Conservation (phyloP, 495 filamentous ascomycete genomes). For the Hypoxylon perforatum region DNA sequence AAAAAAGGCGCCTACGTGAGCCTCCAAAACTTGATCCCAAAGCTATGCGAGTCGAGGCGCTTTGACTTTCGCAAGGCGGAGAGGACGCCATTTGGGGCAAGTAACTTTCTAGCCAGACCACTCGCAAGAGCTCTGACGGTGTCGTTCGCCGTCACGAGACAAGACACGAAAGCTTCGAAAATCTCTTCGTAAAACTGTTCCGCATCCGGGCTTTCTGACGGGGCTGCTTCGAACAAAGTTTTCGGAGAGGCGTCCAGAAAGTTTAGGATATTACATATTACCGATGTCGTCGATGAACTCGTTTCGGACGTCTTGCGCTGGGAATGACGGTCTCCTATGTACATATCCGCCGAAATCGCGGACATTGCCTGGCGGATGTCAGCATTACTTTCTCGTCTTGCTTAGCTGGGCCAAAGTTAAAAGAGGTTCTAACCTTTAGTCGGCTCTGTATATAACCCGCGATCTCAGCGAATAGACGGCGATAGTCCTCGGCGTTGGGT, state of each 20-base stretch:
- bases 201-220: conserved; percentile 51
- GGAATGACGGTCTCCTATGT: conserved; percentile 52
- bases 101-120: conserved; percentile 58
- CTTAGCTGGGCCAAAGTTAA: background rate
- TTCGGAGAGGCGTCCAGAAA: conserved; percentile 64
- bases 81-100: conserved; percentile 53
- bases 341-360: conserved; percentile 53
- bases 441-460: conserved; percentile 66
- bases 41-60: conserved; percentile 51
- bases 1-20: conserved; percentile 57
- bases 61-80: conserved; percentile 52
- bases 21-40: conserved; percentile 63
- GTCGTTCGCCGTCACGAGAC: conserved; percentile 62
- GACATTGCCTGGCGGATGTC: conserved; percentile 51
- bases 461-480: conserved; percentile 62
- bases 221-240: conserved; percentile 56
- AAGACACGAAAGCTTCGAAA: conserved; percentile 62
- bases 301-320: conserved; percentile 55
- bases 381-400: conserved; percentile 23
- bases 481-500: conserved; percentile 60
- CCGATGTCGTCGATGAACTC: conserved; percentile 50
- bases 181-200: conserved; percentile 61
- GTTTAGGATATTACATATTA: conserved; percentile 61
- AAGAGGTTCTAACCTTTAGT: conserved; percentile 55
- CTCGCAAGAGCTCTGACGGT: conserved; percentile 57